A percentile compares a stretch with the other conserved stretches of the same genome.
These are phyloP conservation scores for Podila verticillata DNA, from an alignment of 192 early-diverging fungal species.

Conservation along the genomic window DNA sequence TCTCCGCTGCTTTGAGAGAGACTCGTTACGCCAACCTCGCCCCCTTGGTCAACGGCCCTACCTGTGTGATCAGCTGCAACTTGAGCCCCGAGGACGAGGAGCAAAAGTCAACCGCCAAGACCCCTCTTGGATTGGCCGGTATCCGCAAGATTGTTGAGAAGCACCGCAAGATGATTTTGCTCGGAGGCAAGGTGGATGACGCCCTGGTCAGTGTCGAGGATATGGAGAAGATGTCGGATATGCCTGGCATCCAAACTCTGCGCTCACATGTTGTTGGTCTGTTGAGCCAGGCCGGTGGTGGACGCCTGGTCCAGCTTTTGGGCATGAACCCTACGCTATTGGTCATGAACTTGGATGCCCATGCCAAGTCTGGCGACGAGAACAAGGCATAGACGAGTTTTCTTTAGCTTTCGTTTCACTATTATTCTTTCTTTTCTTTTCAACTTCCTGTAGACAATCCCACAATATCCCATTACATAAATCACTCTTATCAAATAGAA, in stretches of 20 bases:
- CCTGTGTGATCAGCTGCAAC: slow-evolving; percentile 60
- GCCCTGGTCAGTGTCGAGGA: slow-evolving; percentile 59
- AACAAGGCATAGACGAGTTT: neutral
- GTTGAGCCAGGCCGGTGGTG: slow-evolving; percentile 56
- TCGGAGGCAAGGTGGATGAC: slow-evolving; percentile 67
- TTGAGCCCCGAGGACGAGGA: slow-evolving; percentile 53
- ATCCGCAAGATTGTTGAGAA: slow-evolving; percentile 55
- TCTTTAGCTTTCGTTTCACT: no score
- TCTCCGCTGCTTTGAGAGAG: slow-evolving; percentile 54
- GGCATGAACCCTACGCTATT: slow-evolving; percentile 51
- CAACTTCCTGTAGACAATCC: neutral
- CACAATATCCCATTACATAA: slow-evolving; percentile 2
- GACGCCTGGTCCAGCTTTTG: slow-evolving; percentile 53
- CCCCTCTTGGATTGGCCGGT: slow-evolving; percentile 50
- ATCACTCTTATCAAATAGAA: neutral
- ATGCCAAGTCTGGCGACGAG: slow-evolving; percentile 35
- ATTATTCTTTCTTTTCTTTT: neutral
- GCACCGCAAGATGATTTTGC: slow-evolving; percentile 62
- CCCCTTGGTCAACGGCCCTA: slow-evolving; percentile 62
- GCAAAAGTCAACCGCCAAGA: slow-evolving; percentile 19
- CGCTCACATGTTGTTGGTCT: slow-evolving; percentile 57
- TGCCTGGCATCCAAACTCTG: slow-evolving; percentile 58
- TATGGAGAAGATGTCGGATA: slow-evolving; percentile 56
- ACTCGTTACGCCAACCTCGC: slow-evolving; percentile 58
- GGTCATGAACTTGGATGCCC: slow-evolving; percentile 50